phyloP scores from a whole-genome alignment of 345 rosid species.

The Dipteronia dyeriana region DNA sequence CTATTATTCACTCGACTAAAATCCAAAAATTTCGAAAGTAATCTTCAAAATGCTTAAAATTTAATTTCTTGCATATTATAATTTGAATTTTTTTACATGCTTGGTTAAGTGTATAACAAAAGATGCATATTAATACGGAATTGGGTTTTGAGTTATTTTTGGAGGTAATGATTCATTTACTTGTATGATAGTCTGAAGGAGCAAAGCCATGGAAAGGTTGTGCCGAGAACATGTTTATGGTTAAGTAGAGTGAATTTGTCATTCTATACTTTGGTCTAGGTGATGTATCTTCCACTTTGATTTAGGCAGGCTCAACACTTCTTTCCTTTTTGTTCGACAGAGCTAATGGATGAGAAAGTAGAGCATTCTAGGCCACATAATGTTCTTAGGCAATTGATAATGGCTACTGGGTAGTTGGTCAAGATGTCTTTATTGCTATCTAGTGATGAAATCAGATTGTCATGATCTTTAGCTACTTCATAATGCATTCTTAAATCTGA shows the following conservation, averaged over 20 bases:
- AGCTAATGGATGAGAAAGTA: not conserved
- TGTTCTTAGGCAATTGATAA: not conserved
- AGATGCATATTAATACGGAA: not conserved
- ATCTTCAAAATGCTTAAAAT: not conserved
- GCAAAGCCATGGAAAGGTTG: not conserved
- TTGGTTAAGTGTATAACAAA: not conserved
- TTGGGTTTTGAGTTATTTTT: not conserved
- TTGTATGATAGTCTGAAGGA: not conserved
- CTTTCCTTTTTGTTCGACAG: not conserved
- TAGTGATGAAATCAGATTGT: not conserved
- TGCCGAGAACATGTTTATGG: not conserved
- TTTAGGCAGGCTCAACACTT: not conserved
- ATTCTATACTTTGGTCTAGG: not conserved
- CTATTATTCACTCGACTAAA: not conserved
- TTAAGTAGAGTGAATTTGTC: not conserved
- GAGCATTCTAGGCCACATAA: not conserved
- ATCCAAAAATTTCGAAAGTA: not conserved
- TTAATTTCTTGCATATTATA: not conserved
- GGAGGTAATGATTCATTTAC: not conserved
- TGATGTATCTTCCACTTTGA: not conserved
- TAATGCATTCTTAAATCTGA: slow-evolving; percentile 1
- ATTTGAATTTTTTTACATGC: not conserved
- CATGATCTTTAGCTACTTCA: not conserved
- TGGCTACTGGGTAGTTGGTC: not conserved
- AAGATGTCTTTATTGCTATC: not conserved